phyloP scores from a whole-genome alignment of 805 yeast genomes.

The Candida alai region DNA sequence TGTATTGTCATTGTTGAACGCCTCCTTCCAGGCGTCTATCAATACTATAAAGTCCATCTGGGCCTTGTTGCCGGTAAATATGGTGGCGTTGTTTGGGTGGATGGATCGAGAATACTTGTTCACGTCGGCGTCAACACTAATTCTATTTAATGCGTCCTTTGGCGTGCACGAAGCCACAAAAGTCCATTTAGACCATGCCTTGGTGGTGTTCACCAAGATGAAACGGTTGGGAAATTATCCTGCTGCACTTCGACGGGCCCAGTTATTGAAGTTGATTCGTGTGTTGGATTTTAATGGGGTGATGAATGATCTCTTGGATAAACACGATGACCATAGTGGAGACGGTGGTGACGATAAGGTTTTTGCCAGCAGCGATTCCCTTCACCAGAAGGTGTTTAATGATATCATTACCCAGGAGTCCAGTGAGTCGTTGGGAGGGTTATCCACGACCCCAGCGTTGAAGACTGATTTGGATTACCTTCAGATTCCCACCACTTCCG shows the following conservation, averaged over 20 bases:
- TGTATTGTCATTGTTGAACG: constrained; percentile 64
- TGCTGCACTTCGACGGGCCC: constrained; percentile 71
- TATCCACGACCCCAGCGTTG: constrained; percentile 4
- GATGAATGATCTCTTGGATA: constrained; percentile 52
- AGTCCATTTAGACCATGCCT: constrained; percentile 69
- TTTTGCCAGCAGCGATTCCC: constrained; percentile 1
- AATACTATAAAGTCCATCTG: constrained; percentile 70
- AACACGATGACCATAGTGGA: constrained; percentile 48
- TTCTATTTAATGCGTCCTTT: constrained; percentile 72
- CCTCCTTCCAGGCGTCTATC: constrained; percentile 77
- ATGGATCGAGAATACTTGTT: constrained; percentile 83
- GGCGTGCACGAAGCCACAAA: constrained; percentile 77
- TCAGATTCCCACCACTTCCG: constrained; percentile 14
- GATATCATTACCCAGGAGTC: constrained; percentile 2
- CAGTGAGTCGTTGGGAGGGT: not conserved
- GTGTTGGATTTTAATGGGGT: constrained; percentile 67
- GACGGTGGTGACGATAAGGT: constrained; percentile 29
- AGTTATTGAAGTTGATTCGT: constrained; percentile 58
- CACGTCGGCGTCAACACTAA: constrained; percentile 70
- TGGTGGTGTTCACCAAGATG: constrained; percentile 68
- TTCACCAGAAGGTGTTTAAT: constrained; percentile 1
- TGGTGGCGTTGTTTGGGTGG: constrained; percentile 84
- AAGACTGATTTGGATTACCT: constrained; percentile 21
- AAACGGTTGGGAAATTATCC: constrained; percentile 76
- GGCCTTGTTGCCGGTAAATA: constrained; percentile 70